Percentiles rank a stretch among this genome's conserved stretches.
Conservation (phyloP, 2,329 filamentous ascomycete species). For the Sporothrix curviconia region DNA sequence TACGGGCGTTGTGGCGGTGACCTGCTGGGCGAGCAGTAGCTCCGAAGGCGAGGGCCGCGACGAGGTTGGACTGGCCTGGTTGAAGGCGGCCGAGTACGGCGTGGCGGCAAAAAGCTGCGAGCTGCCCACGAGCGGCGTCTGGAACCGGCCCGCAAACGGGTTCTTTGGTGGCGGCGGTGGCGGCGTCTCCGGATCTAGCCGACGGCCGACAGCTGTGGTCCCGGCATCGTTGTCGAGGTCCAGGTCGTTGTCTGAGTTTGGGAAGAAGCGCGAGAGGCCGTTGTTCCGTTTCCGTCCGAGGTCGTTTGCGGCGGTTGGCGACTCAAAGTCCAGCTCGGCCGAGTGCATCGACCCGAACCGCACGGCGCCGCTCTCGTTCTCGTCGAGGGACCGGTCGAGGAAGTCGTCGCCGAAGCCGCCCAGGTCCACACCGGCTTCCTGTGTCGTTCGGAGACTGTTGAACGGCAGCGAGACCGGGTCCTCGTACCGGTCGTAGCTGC, state of each 20-base stretch:
- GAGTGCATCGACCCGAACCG: conserved; percentile 36
- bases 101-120: conserved; percentile 52
- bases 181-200: conserved; percentile 29
- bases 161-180: conserved; percentile 45
- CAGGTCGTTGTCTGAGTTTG: conserved; percentile 10
- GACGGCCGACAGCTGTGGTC: too few relatives aligned
- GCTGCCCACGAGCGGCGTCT: conserved; percentile 30
- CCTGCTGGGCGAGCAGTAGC: conserved; percentile 34
- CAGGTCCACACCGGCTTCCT: background rate
- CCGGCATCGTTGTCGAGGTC: background rate
- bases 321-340: conserved; percentile 34
- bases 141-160: conserved; percentile 37
- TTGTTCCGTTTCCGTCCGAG: background rate
- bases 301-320: conserved; percentile 4
- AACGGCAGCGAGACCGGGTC: conserved; percentile 14
- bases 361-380: conserved; percentile 46
- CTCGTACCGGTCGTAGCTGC: conserved; percentile 46
- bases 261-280: conserved; percentile 11
- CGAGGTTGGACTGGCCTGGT: conserved; percentile 47
- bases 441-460: conserved; percentile 14
- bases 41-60: conserved; percentile 50
- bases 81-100: conserved; percentile 47
- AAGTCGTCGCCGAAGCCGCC: conserved; percentile 23
- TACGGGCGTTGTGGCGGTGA: conserved; percentile 39
- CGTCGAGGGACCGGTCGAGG: conserved; percentile 28